Base-by-base conservation (phyloP, 1,284 basidiomycete genomes). In the Tylopilus sp. region DNA sequence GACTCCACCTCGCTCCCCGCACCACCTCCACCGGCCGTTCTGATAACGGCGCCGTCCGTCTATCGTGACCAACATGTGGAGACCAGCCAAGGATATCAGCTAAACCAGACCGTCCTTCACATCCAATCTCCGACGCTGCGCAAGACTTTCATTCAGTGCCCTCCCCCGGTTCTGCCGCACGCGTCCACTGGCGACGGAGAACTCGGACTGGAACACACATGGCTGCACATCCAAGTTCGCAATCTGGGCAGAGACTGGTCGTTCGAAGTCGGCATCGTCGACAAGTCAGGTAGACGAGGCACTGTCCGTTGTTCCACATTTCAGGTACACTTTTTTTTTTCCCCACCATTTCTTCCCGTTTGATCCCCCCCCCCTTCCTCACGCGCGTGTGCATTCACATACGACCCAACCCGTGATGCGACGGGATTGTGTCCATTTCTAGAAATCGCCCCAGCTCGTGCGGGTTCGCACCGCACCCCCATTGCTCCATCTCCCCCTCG, bases 71-170 rank as follows among this genome's bases (percentile, higher is more conserved):
- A 64, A 19, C 47, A 48, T 26, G 56, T 61, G 53, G 64, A 57
- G 19, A 44, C 41, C 16, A 59, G 63, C 48, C 57, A 54, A 44
- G 75, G 77, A 23, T 72, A 78, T 58, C 48, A 70, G 52, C 63
- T 83, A n/a, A 61, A 76, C 61, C 84, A 88, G 59, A 80, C 79
- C 0, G 89, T 92, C 0, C 72, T 93, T n/a, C 90, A 93, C 57
- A 78, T 93, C 38, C 90, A 92, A 60, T 89, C 87, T 3, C 88
- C 89, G 8, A 81, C 80, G 1, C 63, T 89, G 28, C 74, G 70
- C 29, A 79, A 73, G 29, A 89, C 89, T 0, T 92, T 76, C 60
- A 82, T 92, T 44, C 80, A 79, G 21, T 83, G 75, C 64, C 89
- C 78, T 37, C 73, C 56, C 26, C 44, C 58, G 48, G 49, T 41